A percentile compares a stretch with the other conserved stretches of the same genome.
These are phyloP conservation scores for Brassica nigra DNA, from an alignment of 345 rosid genomes.

Conservation along the genomic window DNA sequence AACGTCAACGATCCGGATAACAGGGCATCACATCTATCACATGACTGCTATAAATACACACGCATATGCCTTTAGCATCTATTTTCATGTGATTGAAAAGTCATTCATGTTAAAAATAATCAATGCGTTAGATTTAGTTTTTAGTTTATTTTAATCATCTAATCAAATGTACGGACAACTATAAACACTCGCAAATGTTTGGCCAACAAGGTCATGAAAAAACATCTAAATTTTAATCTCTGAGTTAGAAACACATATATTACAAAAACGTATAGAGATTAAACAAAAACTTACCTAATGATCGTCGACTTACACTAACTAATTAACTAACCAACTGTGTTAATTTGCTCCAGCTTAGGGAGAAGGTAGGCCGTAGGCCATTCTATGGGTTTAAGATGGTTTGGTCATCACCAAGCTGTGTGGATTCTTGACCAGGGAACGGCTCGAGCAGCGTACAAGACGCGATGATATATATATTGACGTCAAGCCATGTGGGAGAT, in stretches of 20 bases:
- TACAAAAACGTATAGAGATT: neutral
- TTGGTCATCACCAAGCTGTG: slow-evolving; percentile 48
- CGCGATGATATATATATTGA: slow-evolving; percentile 58
- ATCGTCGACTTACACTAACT: slow-evolving; percentile 16
- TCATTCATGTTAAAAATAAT: neutral
- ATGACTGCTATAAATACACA: slow-evolving; percentile 34
- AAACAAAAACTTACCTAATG: slow-evolving; percentile 15
- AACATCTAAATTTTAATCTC: neutral
- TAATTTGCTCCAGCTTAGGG: slow-evolving; percentile 40
- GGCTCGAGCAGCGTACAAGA: slow-evolving; percentile 80
- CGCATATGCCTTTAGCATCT: slow-evolving; percentile 26
- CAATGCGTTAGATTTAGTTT: neutral
- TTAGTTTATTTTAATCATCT: neutral
- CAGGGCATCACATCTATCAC: slow-evolving; percentile 38
- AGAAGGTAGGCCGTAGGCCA: slow-evolving; percentile 47
- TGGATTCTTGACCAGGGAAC: slow-evolving; percentile 69
- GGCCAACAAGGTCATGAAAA: neutral
- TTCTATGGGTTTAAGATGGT: slow-evolving; percentile 12
- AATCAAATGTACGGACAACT: neutral
- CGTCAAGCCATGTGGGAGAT: slow-evolving; percentile 71
- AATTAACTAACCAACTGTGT: slow-evolving; percentile 38
- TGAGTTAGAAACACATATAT: slow-evolving; percentile 25
- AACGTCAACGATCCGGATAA: slow-evolving; percentile 36
- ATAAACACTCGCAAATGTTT: neutral
- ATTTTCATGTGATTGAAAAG: neutral